Evolutionary conservation across 2,329 filamentous ascomycete genomes (phyloP), one percentile per base, ranked within the genome.

Genomic region (Neobulgaria alba): DNA sequence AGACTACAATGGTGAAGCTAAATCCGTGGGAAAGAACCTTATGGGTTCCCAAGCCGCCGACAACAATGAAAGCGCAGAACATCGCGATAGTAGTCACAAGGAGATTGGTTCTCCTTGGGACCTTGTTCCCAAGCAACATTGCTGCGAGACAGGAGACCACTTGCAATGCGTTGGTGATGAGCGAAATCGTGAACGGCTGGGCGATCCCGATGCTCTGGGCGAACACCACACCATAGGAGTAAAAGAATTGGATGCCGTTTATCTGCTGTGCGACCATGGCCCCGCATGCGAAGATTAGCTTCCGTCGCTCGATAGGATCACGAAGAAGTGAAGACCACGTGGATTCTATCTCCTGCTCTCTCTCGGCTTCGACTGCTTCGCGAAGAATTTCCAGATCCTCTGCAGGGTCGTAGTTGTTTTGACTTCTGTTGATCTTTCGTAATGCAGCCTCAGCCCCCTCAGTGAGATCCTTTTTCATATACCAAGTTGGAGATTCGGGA

Each of bases 191-290:
- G 18, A 49, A 46, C 0, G 66, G 64, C 10, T 68, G 59, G 0
- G 44, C 45, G 2, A 68, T 46, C 0, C 66, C 65, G 35, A 69
- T 67, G 2, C 61, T 56, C 47, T 68, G 54, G 16, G 61, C 57
- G 45, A 69, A 68, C 20, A 68, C 60, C 1, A 62, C 63, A 2
- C 64, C 65, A 21, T 63, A 68, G 36, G 61, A 62, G 52, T 67
- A 67, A 49, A 66, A 68, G 32, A 63, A 70, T 35, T 67, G 63
- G 38, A 70, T 69, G 15, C 67, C 67, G 56, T 67, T 67, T 55
- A 71, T 66, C 55, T 71, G 67, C 48, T 71, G 67, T 2, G 66
- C 63, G 29, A 67, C 57, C 43, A 70, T 55, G 16, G 64, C 66
- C 9, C 67, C 67, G 5, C 60, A 61, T 12, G 61, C 60, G 50